These are phyloP conservation scores for Corylus avellana DNA, from an alignment of 306 rosid species.

Conservation along the genomic window DNA sequence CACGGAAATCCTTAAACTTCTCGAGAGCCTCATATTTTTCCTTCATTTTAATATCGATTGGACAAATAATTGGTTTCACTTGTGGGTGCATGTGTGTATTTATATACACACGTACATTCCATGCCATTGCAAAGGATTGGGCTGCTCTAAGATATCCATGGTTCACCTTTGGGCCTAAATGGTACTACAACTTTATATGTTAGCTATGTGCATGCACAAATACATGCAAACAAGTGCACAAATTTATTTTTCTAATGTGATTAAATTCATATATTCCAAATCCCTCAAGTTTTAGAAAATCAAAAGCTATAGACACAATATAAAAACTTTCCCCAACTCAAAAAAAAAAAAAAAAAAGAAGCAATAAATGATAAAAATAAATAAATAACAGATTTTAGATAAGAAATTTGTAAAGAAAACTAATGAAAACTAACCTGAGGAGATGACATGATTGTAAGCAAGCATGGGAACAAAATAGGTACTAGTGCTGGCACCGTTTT, in stretches of 20 bases:
- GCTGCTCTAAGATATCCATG: no score
- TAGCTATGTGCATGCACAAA: background rate
- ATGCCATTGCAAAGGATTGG: no score
- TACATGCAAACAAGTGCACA: background rate
- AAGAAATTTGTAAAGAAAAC: slow-evolving; percentile 13
- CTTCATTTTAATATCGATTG: no score
- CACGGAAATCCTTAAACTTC: no score
- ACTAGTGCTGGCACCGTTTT: slow-evolving; percentile 70
- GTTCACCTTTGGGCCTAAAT: no score
- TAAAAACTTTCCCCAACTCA: background rate
- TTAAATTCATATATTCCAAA: background rate
- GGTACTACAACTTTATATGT: no score
- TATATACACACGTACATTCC: no score
- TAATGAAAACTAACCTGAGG: slow-evolving; percentile 57
- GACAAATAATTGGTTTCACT: no score
- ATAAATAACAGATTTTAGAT: background rate
- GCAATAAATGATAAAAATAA: background rate
- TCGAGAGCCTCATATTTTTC: no score
- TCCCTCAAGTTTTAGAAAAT: background rate
- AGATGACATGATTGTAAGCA: slow-evolving; percentile 77
- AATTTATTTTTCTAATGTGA: background rate
- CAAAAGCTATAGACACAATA: background rate
- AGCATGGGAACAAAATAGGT: slow-evolving; percentile 80
- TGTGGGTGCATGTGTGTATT: no score
- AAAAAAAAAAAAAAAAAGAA: background rate